A percentile compares a stretch with the other conserved stretches of the same genome.
phyloP scores from a whole-genome alignment of 768 basidiomycete species.

The Crepidotus variabilis region DNA sequence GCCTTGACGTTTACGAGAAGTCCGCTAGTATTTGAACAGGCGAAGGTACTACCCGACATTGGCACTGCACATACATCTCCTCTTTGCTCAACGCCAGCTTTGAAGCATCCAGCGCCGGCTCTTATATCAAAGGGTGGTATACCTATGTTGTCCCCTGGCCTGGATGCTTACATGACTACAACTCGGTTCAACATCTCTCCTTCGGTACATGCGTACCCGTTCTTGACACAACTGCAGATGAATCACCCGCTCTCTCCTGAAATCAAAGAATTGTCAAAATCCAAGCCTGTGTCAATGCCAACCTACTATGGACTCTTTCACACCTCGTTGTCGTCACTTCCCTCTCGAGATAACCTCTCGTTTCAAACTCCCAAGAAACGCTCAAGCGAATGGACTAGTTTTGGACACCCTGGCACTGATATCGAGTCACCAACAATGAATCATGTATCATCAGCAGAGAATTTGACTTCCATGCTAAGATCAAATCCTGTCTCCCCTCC shows the following conservation, averaged over 20 bases:
- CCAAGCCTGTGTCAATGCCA: neutral
- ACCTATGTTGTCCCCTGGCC: neutral
- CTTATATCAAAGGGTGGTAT: neutral
- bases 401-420: neutral
- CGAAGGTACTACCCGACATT: neutral
- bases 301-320: neutral
- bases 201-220: neutral
- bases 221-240: neutral
- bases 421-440: neutral
- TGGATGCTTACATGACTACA: neutral
- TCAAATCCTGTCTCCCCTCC: neutral
- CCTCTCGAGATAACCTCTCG: neutral
- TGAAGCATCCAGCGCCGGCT: neutral
- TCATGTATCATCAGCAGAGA: neutral
- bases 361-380: neutral
- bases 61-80: neutral
- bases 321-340: neutral
- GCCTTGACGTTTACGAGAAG: constrained; percentile 5
- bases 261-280: too few relatives aligned
- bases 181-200: neutral
- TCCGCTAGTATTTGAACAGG: neutral
- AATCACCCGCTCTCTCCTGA: too few relatives aligned
- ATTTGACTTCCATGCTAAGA: neutral
- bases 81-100: neutral
- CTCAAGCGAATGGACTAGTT: neutral